Conservation (phyloP, 225 moss, liverwort and hornwort species). For the Sphagnum contortum region DNA sequence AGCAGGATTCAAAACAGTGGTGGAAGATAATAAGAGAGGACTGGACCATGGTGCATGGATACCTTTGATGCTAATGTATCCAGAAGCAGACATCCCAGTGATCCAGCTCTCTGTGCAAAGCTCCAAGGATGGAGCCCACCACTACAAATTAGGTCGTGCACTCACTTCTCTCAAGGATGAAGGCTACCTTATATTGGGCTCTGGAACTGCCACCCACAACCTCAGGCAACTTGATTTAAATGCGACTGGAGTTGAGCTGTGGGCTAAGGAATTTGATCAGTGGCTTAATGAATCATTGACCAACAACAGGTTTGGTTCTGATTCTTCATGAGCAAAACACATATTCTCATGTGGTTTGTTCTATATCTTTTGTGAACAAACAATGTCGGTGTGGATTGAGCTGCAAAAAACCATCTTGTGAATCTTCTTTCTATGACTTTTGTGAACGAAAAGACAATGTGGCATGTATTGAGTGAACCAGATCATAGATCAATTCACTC, state of each 20-base stretch:
- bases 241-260: conserved; percentile 12
- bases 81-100: conserved; percentile 59
- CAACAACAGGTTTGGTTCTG: conserved; percentile 37
- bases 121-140: conserved; percentile 41
- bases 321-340: too few relatives aligned
- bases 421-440: too few relatives aligned
- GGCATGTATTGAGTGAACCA: too few relatives aligned
- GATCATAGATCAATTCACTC: too few relatives aligned
- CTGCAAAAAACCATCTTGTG: too few relatives aligned
- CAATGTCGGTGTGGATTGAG: too few relatives aligned
- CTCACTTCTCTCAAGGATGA: conserved; percentile 65
- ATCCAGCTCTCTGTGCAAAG: conserved; percentile 66
- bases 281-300: conserved; percentile 57
- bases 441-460: too few relatives aligned
- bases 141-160: conserved; percentile 66
- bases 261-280: conserved; percentile 57
- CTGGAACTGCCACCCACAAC: conserved; percentile 77
- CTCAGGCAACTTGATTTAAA: conserved; percentile 2
- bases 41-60: conserved; percentile 90
- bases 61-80: conserved; percentile 62
- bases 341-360: neutral
- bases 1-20: conserved; percentile 59
- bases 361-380: neutral
- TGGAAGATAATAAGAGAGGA: conserved; percentile 51
- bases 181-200: conserved; percentile 70